phyloP scores from a whole-genome alignment of 208 protist genomes.

The Acanthamoeba triangularis region DNA sequence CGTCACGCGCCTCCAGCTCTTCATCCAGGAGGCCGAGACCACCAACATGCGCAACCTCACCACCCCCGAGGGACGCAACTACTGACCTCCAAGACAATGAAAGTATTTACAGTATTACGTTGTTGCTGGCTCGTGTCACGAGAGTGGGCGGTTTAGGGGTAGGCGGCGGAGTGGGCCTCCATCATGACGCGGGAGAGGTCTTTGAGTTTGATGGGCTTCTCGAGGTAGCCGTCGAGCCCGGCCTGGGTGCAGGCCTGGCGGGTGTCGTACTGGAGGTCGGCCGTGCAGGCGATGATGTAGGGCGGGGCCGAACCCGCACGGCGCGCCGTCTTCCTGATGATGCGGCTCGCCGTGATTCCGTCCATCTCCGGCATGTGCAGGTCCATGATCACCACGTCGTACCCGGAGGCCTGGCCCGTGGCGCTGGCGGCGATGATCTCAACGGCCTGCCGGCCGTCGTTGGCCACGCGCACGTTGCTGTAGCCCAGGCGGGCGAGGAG shows the following conservation, averaged over 20 bases:
- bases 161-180: background rate
- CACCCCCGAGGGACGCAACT: slow-evolving; percentile 16
- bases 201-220: background rate
- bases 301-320: background rate
- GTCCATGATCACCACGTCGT: background rate
- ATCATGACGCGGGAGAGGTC: background rate
- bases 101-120: too few species aligned
- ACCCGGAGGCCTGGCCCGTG: background rate
- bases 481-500: background rate
- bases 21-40: background rate
- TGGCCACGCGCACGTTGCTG: background rate
- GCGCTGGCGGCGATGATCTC: background rate
- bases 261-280: slow-evolving; percentile 51
- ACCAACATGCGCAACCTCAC: background rate
- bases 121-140: too few species aligned
- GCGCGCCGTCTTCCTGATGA: background rate
- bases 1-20: slow-evolving; percentile 26
- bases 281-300: slow-evolving; percentile 72
- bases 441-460: background rate
- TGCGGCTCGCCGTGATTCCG: slow-evolving; percentile 22
- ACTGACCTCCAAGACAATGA: too few species aligned
- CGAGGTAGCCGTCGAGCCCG: slow-evolving; percentile 59
- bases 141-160: background rate
- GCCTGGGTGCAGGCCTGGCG: background rate
- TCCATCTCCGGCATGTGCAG: slow-evolving; percentile 76